phyloP scores from a whole-genome alignment of 2,329 filamentous ascomycete genomes.

The Trichoderma guizhouense region DNA sequence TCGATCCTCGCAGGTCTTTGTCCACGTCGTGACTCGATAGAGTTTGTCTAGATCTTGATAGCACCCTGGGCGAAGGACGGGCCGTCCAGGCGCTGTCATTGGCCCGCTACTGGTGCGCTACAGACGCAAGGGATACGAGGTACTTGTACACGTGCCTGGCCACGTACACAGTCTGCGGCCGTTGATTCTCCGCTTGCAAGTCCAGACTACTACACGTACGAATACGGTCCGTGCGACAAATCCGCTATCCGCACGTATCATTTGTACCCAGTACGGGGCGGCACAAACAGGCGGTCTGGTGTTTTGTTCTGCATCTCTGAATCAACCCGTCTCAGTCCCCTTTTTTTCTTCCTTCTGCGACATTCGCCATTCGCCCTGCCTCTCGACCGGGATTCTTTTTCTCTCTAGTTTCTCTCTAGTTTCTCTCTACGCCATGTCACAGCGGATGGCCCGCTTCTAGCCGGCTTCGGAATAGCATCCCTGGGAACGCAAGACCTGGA shows the following conservation, averaged over 20 bases:
- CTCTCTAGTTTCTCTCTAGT: no score
- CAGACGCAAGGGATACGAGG: not conserved
- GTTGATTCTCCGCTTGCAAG: not conserved
- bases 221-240: not conserved
- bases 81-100: not conserved
- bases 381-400: not conserved
- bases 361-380: conserved; percentile 5
- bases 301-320: conserved; percentile 9
- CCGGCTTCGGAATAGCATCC: conserved; percentile 6
- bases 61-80: conserved; percentile 7
- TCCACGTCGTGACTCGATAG: conserved; percentile 14
- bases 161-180: conserved; percentile 14
- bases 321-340: not conserved
- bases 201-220: not conserved
- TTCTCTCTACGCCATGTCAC: conserved; percentile 4
- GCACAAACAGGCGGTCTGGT: conserved; percentile 14
- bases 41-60: conserved; percentile 17
- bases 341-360: not conserved
- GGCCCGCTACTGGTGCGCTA: not conserved
- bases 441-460: conserved; percentile 15
- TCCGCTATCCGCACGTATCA: not conserved
- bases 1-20: not conserved
- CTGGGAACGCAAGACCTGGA: conserved; percentile 1
- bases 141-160: conserved; percentile 7
- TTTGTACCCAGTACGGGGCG: not conserved